Conservation (phyloP, 1,139 yeast genomes). For the Saccharomyces hybrid region DNA sequence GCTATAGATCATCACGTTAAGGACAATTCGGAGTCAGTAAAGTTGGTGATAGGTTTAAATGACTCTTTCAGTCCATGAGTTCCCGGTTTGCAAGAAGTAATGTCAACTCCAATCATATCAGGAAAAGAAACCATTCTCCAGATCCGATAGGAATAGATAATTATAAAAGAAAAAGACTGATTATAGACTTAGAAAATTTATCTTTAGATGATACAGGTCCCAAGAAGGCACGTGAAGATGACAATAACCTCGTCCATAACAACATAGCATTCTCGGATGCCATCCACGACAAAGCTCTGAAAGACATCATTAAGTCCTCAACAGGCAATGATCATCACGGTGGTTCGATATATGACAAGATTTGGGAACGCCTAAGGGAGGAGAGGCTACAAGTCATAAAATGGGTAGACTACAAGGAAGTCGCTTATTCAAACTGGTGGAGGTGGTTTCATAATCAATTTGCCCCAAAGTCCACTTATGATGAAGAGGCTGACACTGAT, state of each 20-base stretch:
- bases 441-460: slow-evolving; percentile 17
- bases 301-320: not conserved
- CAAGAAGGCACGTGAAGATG: slow-evolving; percentile 1
- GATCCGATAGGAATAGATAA: slow-evolving; percentile 24
- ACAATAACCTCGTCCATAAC: not conserved
- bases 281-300: not conserved
- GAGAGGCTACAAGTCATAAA: slow-evolving; percentile 21
- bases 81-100: slow-evolving; percentile 1
- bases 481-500: slow-evolving; percentile 14
- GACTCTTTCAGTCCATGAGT: not conserved
- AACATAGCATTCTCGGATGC: not conserved
- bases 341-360: slow-evolving; percentile 12
- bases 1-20: not conserved
- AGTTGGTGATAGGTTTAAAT: not conserved
- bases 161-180: slow-evolving; percentile 25
- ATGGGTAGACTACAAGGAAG: slow-evolving; percentile 22
- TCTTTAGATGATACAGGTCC: slow-evolving; percentile 13
- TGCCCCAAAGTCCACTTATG: not conserved
- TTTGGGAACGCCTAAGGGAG: slow-evolving; percentile 18
- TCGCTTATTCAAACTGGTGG: slow-evolving; percentile 21
- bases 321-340: slow-evolving; percentile 3
- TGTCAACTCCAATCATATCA: slow-evolving; percentile 10
- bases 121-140: slow-evolving; percentile 26
- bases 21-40: not conserved
- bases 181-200: slow-evolving; percentile 26